Evolutionary conservation across 1,284 basidiomycete species (phyloP), one percentile per base, ranked within the genome.

Genomic region (Apiotrichum sp.): DNA sequence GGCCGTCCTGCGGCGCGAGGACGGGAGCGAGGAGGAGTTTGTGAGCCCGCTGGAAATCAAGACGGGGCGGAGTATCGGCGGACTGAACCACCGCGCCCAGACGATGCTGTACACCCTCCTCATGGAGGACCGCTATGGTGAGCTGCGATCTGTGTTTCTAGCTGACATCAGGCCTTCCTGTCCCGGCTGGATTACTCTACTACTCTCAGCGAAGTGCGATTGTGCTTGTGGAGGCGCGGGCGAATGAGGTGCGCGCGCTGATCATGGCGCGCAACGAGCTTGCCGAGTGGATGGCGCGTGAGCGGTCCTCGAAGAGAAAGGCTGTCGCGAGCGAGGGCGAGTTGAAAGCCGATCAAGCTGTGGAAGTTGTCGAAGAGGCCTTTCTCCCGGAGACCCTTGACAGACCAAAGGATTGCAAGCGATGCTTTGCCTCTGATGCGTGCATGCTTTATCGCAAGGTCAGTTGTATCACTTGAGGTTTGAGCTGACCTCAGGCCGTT

Each of bases 91-190:
- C 73, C 86, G 93, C 43, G 96, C 96, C 0, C 95, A 99, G 75
- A 98, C 96, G 1, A 93, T 97, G 86, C 78, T 98, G 6, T 99
- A 98, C 71, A 97, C 92, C 0, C 79, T 98, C 11, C 82, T 99
- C 6, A 86, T 93, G 70, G 83, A 85, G 38, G 93, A 98, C 68
- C 83, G 93, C 11, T 98, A 98, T 69, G 86, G 87, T 62, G 53
- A 53, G 75, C 65, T 29, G 3, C 8, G 8, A 22, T 1, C 14
- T 13, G n/a, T 31, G 65, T n/a, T 71, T 41, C 49, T 1, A 33
- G 9, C 38, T 52, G 35, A 52, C 46, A 16, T 6, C 57, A 71
- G 70, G 66, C 47, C 57, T 69, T 7, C 65, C 70, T 0, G 64
- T 71, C 31, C 76, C 78, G 1, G 84, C 86, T 11, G 96, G 96